Evolutionary conservation across 257 asterid species (phyloP), one percentile per base, ranked within the genome.

Genomic region (Thymus mandschuricus): DNA sequence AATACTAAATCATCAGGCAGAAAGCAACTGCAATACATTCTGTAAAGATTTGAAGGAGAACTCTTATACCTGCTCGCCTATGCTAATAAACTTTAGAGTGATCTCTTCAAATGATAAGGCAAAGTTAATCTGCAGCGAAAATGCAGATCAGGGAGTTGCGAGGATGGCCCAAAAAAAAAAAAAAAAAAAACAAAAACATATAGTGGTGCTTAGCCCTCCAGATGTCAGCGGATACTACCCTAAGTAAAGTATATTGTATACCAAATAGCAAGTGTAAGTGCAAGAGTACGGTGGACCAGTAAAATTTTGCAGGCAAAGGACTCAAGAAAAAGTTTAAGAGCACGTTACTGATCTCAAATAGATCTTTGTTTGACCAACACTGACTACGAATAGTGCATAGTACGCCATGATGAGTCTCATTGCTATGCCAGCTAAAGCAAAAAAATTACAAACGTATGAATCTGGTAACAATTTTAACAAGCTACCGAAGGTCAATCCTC

Each of bases 31-130:
- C 3, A 38, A 66, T 59, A 77, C 54, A 69, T 70, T 67, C 62
- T 40, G 51, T 35, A 55, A 62, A 41, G 62, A 49, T 64, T 50
- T 56, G 70, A 76, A 43, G 45, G 45, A 41, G 74, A 54, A 76
- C 64, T 55, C 54, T 8, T 60, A 72, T 83, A 94, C 99, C 99
- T 94, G 99, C 78, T 94, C 99, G 4, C 99, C 89, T 45, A 94
- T 88, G 93, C 90, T 84, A 73, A 94, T 89, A 79, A 94, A 94
- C 93, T 86, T 94, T 91, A 94, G 78, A 11, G 95, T 81, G 78
- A 91, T 91, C 88, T 91, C 99, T 78, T 94, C 99, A 80, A 94
- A 91, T 74, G 99, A 91, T 73, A 94, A 70, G 35, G 88, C 87
- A 86, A 85, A 91, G 78, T 87, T 89, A 71, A 94, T 91, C 99